Conservation (phyloP, 345 rosid genomes). For the Iberis pinnata region DNA sequence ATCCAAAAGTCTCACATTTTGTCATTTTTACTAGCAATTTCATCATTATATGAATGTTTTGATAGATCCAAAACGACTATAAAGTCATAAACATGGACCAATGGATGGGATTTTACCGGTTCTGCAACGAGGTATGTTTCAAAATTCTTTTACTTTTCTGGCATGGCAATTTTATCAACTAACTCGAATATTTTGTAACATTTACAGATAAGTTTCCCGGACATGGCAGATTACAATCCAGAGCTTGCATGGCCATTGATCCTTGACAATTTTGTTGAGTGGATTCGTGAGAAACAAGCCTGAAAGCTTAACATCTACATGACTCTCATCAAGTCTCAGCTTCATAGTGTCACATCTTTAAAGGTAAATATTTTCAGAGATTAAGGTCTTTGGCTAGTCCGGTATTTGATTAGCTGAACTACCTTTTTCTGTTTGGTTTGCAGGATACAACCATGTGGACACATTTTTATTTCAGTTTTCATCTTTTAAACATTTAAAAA, state of each 20-base stretch:
- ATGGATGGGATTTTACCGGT: constrained; percentile 82
- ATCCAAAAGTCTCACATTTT: neutral
- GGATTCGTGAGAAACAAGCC: constrained; percentile 74
- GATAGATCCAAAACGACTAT: constrained; percentile 77
- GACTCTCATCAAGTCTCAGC: constrained; percentile 34
- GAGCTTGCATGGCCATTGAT: constrained; percentile 96
- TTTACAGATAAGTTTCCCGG: constrained; percentile 89
- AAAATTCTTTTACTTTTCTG: neutral
- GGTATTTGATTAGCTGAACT: neutral
- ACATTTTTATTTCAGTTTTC: constrained; percentile 27
- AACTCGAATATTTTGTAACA: constrained; percentile 12
- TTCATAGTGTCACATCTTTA: constrained; percentile 34
- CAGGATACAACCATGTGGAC: constrained; percentile 18
- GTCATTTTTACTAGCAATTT: neutral
- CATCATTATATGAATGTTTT: neutral
- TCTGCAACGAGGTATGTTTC: constrained; percentile 79
- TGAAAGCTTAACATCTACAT: constrained; percentile 27
- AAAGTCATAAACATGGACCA: constrained; percentile 94
- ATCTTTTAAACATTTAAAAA: constrained; percentile 10
- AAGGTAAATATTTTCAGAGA: no score
- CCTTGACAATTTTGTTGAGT: constrained; percentile 97
- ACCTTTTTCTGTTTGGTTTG: constrained; percentile 14
- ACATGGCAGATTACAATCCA: constrained; percentile 64
- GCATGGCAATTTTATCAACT: neutral
- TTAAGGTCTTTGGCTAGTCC: constrained; percentile 7